Evolutionary conservation across 257 asterid species (phyloP).

Genomic region (Solanum dulcamara): DNA sequence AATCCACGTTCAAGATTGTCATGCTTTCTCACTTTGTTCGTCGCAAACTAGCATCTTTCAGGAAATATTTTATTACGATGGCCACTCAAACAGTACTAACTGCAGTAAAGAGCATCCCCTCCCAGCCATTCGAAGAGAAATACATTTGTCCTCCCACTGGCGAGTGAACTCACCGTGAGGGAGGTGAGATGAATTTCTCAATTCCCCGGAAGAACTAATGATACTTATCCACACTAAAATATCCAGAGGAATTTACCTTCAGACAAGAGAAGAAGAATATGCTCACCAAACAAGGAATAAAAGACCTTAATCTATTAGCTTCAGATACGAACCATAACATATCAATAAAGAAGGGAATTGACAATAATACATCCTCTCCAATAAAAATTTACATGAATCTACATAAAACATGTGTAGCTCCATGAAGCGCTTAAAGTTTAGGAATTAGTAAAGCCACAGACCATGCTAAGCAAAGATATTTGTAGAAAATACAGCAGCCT

Average conservation of each 20-base stretch:
- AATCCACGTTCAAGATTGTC: neutral
- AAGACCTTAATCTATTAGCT: neutral
- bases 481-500: neutral
- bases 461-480: neutral
- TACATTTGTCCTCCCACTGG: neutral
- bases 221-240: neutral
- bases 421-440: neutral
- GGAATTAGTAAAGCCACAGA: neutral
- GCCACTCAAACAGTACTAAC: neutral
- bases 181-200: neutral
- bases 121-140: neutral
- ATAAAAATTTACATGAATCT: neutral
- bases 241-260: neutral
- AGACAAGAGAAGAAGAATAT: neutral
- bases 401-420: neutral
- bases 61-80: neutral
- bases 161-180: neutral
- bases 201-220: neutral
- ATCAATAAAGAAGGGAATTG: neutral
- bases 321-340: neutral
- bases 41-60: neutral
- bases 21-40: neutral
- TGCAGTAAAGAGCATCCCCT: no score
- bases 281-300: neutral
- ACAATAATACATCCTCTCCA: neutral